Conservation (phyloP, 2,329 filamentous ascomycete genomes). For the Nemania sp. region DNA sequence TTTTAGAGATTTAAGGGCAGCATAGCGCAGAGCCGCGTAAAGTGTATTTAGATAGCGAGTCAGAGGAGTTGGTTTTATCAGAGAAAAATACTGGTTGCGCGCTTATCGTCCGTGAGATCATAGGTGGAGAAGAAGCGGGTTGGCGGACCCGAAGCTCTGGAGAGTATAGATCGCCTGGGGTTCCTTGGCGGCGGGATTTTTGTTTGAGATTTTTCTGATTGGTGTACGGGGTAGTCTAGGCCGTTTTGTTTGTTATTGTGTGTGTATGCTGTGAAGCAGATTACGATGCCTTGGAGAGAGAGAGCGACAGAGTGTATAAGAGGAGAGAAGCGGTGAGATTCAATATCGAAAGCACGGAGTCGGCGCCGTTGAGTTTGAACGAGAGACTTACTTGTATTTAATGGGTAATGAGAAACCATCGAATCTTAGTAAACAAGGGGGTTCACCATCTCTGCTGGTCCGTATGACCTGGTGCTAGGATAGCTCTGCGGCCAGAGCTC, state of each 20-base stretch:
- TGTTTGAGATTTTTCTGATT: conserved; percentile 8
- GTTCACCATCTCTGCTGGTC: conserved; percentile 31
- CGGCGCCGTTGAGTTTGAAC: background rate
- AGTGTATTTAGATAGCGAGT: background rate
- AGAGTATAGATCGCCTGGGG: conserved; percentile 26
- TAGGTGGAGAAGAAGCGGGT: conserved; percentile 19
- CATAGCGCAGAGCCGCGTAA: background rate
- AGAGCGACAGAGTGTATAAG: too few species aligned
- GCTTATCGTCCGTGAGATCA: conserved; percentile 6
- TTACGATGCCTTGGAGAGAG: too few species aligned
- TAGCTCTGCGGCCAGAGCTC: conserved; percentile 23
- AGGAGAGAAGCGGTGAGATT: background rate
- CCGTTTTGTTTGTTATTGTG: too few species aligned
- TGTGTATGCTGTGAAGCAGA: too few species aligned
- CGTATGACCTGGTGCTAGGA: conserved; percentile 29
- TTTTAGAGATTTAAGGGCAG: conserved; percentile 11
- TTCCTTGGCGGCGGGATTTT: conserved; percentile 16
- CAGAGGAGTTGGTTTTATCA: background rate
- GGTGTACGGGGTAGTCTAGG: background rate
- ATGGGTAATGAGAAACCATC: too few species aligned
- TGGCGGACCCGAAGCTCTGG: conserved; percentile 24
- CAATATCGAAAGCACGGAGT: background rate
- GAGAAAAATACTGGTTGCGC: background rate
- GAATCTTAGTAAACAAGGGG: conserved; percentile 12
- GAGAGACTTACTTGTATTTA: background rate